phyloP scores from a whole-genome alignment of 1,284 basidiomycete genomes.

The Neotropicomus parvogracilis region DNA sequence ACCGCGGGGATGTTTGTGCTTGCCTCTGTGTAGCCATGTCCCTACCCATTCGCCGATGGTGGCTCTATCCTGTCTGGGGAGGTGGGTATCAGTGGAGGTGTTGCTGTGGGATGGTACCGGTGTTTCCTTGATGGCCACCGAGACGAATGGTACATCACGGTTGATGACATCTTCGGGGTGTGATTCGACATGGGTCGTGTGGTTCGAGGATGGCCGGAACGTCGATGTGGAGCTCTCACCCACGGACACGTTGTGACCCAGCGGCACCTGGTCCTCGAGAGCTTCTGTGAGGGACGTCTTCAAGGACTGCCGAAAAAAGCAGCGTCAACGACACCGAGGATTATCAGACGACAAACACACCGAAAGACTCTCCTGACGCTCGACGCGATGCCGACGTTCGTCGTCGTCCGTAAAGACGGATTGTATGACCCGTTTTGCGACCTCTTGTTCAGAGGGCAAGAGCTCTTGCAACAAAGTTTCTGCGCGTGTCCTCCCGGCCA shows the following conservation, averaged over 20 bases:
- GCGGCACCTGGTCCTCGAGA: conserved; percentile 55
- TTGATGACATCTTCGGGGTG: conserved; percentile 1
- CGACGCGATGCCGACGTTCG: conserved; percentile 46
- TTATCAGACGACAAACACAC: conserved; percentile 36
- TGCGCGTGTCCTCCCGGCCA: conserved; percentile 45
- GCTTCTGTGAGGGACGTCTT: conserved; percentile 69
- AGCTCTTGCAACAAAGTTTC: conserved; percentile 54
- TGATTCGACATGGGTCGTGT: neutral
- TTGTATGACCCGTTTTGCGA: conserved; percentile 62
- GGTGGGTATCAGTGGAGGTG: neutral
- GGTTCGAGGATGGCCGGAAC: conserved; percentile 1
- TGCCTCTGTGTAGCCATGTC: conserved; percentile 52
- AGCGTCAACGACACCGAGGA: conserved; percentile 14
- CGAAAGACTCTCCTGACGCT: conserved; percentile 53
- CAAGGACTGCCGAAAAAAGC: conserved; percentile 47
- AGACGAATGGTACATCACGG: neutral
- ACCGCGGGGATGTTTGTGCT: conserved; percentile 27
- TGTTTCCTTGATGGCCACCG: conserved; percentile 2
- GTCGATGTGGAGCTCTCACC: conserved; percentile 11
- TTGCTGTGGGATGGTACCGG: conserved; percentile 8
- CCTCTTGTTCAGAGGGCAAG: conserved; percentile 57
- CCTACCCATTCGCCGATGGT: conserved; percentile 68
- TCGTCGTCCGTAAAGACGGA: conserved; percentile 65
- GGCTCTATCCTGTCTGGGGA: conserved; percentile 32
- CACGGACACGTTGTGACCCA: conserved; percentile 36